Evolutionary conservation across 2,329 filamentous ascomycete genomes (phyloP), one percentile per base, ranked within the genome.

Genomic region (Knufia fluminis): DNA sequence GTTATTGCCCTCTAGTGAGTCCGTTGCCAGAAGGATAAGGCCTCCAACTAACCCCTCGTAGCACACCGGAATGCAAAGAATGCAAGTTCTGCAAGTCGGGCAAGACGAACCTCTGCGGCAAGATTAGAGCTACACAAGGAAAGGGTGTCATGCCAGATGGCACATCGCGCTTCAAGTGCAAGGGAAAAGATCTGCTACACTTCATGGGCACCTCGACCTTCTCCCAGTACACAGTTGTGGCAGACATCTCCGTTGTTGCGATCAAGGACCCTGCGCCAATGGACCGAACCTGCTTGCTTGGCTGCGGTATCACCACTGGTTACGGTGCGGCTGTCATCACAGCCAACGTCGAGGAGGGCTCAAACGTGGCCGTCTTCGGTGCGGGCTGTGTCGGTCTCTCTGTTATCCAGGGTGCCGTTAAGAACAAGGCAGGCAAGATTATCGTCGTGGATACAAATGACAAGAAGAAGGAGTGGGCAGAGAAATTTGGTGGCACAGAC

Each of bases 51-150:
- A 49, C 40, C 20, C 36, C 24, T 16, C n/a, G 4, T 63, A 94
- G 89, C 77, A 97, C 90, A 41, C 92, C 92, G 58, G 91, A 97
- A 75, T 97, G 92, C 76, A 77, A 80, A 60, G 91, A 97, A 71
- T 98, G 92, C 82, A 97, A 97, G 76, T 97, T 97, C 79, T 98
- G 92, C 84, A 92, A 88, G 71, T 97, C 91, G 36, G 92, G 91
- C 73, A 98, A 98, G 83, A 97, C 91, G 63, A 95, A 97, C 73
- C 85, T 97, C 52, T 97, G 91, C 74, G 92, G 92, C 69, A 97
- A 97, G 81, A 98, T 98, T 71, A 85, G 92, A 62, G 87, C 88
- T 40, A 97, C 92, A 39, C 92, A 98, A 74, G 92, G 92, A 62
- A 85, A 83, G 70, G 92, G 92, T 64, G 80, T 96, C 60, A 95